Conservation (phyloP, 305 asterid genomes). For the Solanum aculeatissimum region DNA sequence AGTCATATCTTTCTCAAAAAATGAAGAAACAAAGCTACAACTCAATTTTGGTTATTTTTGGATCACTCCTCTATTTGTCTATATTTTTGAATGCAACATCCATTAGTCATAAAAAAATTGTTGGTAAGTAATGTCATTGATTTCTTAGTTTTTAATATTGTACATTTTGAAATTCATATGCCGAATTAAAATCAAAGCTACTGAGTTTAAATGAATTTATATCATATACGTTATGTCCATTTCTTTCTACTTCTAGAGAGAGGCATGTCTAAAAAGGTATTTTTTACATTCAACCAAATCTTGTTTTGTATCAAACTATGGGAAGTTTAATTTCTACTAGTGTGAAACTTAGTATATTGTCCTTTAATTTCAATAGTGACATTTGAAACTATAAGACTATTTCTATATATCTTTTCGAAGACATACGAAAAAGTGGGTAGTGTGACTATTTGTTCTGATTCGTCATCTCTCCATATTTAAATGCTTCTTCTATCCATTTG, state of each 20-base stretch:
- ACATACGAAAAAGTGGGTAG: neutral
- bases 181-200: neutral
- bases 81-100: neutral
- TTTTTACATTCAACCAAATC: neutral
- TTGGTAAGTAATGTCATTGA: neutral
- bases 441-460: neutral
- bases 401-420: neutral
- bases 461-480: neutral
- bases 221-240: neutral
- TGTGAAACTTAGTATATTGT: neutral
- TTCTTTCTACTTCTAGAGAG: neutral
- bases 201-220: neutral
- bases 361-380: neutral
- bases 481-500: no score
- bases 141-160: neutral
- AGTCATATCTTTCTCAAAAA: neutral
- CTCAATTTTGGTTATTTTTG: neutral
- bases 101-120: neutral
- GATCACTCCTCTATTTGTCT: neutral
- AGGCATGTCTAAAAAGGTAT: neutral
- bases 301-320: neutral
- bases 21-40: neutral
- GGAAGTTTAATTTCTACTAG: neutral
- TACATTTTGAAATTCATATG: neutral
- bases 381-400: neutral